Conservation (phyloP, 2,329 filamentous ascomycete genomes). For the Xylaria sp. region DNA sequence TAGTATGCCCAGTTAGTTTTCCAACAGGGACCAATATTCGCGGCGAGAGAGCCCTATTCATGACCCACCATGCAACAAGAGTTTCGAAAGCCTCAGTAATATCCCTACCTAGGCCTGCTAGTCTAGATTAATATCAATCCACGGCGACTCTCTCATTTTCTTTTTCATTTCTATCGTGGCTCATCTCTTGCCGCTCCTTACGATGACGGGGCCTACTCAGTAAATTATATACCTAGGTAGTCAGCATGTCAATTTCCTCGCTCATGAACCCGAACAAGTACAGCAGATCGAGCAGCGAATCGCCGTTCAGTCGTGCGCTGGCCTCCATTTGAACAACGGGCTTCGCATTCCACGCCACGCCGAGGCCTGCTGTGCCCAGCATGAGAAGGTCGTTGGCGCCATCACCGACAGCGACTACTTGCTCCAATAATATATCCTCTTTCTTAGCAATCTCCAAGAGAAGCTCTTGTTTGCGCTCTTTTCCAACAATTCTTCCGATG, state of each 20-base stretch:
- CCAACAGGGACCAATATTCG: background rate
- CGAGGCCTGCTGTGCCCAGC: slow-evolving; percentile 79
- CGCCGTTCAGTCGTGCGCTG: slow-evolving; percentile 75
- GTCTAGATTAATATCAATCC: slow-evolving; percentile 45
- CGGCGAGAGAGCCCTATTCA: background rate
- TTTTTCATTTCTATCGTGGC: background rate
- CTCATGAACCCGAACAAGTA: slow-evolving; percentile 78
- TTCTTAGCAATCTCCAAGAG: slow-evolving; percentile 76
- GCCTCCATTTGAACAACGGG: slow-evolving; percentile 83
- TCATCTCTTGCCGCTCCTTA: slow-evolving; percentile 11
- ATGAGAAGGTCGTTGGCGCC: slow-evolving; percentile 86
- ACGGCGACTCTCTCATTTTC: slow-evolving; percentile 17
- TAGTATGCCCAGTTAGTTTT: background rate
- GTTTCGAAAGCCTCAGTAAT: background rate
- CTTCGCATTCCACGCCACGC: slow-evolving; percentile 87
- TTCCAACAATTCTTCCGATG: slow-evolving; percentile 77
- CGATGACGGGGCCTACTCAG: slow-evolving; percentile 26
- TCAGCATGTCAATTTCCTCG: slow-evolving; percentile 68
- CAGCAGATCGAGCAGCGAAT: slow-evolving; percentile 76
- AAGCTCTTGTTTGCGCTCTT: slow-evolving; percentile 77
- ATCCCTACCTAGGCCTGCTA: slow-evolving; percentile 17
- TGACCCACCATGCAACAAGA: background rate
- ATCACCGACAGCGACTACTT: slow-evolving; percentile 81
- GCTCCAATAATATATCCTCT: slow-evolving; percentile 72
- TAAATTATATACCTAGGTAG: slow-evolving; percentile 50